A percentile compares a stretch with the other conserved stretches of the same genome.
phyloP scores from a whole-genome alignment of 257 asterid genomes.

The Primulina huaijiensis region DNA sequence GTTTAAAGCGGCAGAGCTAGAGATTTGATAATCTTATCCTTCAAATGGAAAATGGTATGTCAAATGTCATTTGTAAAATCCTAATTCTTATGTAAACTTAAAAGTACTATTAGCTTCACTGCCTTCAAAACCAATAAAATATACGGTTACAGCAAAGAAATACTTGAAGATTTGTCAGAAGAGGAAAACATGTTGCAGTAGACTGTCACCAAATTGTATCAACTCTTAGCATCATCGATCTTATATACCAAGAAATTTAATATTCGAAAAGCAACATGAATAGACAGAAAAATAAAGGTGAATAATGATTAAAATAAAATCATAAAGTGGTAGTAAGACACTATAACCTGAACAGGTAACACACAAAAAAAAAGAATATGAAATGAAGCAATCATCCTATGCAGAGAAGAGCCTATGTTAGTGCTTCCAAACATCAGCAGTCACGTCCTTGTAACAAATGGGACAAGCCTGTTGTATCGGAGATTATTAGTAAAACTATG shows the following conservation, averaged over 20 bases:
- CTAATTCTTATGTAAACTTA: neutral
- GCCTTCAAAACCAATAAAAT: neutral
- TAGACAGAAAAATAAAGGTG: constrained; percentile 15
- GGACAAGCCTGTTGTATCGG: constrained; percentile 69
- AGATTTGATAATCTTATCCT: neutral
- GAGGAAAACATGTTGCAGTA: constrained; percentile 20
- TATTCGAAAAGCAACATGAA: constrained; percentile 18
- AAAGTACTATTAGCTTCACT: neutral
- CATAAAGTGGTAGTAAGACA: constrained; percentile 18
- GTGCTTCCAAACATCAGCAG: constrained; percentile 41
- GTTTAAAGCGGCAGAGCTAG: neutral
- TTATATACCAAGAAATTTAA: constrained; percentile 22
- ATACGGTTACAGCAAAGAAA: neutral
- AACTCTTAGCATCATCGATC: constrained; percentile 9
- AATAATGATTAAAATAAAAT: constrained; percentile 19
- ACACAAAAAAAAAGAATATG: neutral
- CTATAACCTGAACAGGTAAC: constrained; percentile 28
- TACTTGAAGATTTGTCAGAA: constrained; percentile 9
- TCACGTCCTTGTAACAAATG: constrained; percentile 80
- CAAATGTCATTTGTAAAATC: neutral
- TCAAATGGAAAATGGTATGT: neutral
- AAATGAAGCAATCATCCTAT: constrained; percentile 28
- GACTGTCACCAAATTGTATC: constrained; percentile 19
- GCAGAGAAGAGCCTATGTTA: constrained; percentile 28
- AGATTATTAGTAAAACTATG: constrained; percentile 22